These are phyloP conservation scores for Colletotrichum plurivorum DNA, from an alignment of 2,329 filamentous ascomycete species.

Conservation along the genomic window DNA sequence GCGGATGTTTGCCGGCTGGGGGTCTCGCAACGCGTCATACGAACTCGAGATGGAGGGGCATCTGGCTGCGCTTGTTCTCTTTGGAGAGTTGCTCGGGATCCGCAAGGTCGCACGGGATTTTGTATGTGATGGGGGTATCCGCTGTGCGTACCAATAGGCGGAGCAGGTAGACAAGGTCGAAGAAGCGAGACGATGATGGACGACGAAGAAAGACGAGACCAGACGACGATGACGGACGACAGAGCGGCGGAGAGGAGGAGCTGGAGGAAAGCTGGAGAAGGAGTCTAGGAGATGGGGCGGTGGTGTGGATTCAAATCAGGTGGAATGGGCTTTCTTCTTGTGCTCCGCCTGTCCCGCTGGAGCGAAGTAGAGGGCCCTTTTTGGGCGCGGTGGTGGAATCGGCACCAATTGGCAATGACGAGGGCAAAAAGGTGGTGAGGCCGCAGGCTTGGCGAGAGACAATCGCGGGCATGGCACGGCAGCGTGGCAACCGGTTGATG, in stretches of 20 bases:
- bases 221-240: not conserved
- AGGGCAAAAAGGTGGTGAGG: constrained; percentile 28
- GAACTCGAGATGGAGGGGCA: constrained; percentile 29
- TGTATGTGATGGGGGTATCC: too few relatives aligned
- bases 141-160: too few relatives aligned
- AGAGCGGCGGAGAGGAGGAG: too few relatives aligned
- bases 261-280: not conserved
- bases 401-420: constrained; percentile 31
- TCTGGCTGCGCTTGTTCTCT: not conserved
- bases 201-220: not conserved
- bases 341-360: constrained; percentile 39
- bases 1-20: constrained; percentile 32
- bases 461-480: constrained; percentile 40
- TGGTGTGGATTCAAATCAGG: constrained; percentile 17
- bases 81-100: not conserved
- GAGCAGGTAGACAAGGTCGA: not conserved
- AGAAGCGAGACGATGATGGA: not conserved
- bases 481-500: constrained; percentile 37
- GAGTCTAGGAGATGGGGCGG: not conserved
- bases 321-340: constrained; percentile 38
- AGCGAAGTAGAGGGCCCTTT: not conserved
- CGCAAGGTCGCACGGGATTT: not conserved
- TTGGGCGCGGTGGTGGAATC: constrained; percentile 21
- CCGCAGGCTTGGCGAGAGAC: constrained; percentile 39
- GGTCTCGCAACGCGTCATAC: constrained; percentile 37